Evolutionary conservation across 139 green algal species (phyloP).

Genomic region (Edaphochlamys debaryana): DNA sequence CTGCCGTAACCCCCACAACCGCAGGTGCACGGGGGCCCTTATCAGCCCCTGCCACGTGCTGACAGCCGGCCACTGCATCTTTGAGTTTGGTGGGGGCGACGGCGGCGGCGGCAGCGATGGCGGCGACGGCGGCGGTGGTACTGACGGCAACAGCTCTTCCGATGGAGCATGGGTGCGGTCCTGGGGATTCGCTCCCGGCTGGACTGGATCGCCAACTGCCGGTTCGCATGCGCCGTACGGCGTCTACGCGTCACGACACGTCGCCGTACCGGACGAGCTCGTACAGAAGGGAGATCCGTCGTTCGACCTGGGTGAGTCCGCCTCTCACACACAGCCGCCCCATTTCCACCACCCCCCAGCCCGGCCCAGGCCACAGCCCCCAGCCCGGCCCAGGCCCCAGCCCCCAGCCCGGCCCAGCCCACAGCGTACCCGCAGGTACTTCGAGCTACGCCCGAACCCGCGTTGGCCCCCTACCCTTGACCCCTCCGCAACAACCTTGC

Average conservation of each 20-base stretch:
- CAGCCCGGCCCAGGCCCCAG: no score
- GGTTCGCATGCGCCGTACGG: neutral
- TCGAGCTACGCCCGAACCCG: no score
- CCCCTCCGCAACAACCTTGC: no score
- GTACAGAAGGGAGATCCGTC: conserved; percentile 5
- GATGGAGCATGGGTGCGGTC: neutral
- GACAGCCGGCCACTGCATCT: conserved; percentile 38
- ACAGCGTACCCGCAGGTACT: no score
- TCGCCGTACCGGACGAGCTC: conserved; percentile 3
- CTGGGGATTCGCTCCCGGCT: conserved; percentile 16
- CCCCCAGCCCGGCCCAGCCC: no score
- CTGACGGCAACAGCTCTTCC: no score
- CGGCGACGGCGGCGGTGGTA: neutral
- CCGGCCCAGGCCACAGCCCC: no score
- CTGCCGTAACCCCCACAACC: no score
- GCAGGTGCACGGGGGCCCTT: conserved; percentile 27
- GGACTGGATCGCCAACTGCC: neutral
- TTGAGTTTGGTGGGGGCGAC: neutral
- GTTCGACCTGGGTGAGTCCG: conserved; percentile 32
- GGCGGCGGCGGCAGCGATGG: neutral
- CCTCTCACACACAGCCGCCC: no score
- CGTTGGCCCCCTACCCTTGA: no score
- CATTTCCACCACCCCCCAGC: no score
- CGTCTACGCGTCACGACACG: neutral
- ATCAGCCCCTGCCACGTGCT: conserved; percentile 39